phyloP scores from a whole-genome alignment of 2,329 filamentous ascomycete species.

The Hymenoscyphus linearis region DNA sequence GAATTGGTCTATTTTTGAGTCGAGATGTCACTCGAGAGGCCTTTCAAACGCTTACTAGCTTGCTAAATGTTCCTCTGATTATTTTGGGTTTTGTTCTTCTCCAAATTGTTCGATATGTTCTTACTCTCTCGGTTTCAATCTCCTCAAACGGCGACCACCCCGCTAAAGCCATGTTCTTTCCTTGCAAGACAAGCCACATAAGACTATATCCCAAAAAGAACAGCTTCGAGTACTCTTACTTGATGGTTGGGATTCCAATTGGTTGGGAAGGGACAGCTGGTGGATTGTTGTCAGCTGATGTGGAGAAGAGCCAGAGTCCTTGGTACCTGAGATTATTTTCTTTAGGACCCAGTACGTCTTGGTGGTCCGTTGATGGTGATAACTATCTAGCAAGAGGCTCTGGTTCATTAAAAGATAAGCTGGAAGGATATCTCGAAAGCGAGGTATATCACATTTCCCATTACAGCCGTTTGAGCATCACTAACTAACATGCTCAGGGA shows the following conservation, averaged over 20 bases:
- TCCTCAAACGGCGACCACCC: conserved; percentile 11
- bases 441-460: conserved; percentile 39
- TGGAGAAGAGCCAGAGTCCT: conserved; percentile 19
- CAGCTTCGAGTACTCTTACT: conserved; percentile 65
- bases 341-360: conserved; percentile 20
- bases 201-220: conserved; percentile 64
- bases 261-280: conserved; percentile 52
- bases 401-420: conserved; percentile 54
- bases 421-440: conserved; percentile 52
- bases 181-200: conserved; percentile 59
- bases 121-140: conserved; percentile 12
- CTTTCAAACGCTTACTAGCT: conserved; percentile 9
- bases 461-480: neutral
- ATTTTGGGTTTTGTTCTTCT: conserved; percentile 15
- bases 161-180: conserved; percentile 50
- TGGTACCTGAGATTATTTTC: conserved; percentile 31
- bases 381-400: conserved; percentile 57
- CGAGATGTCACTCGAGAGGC: conserved; percentile 1
- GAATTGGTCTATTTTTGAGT: neutral
- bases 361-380: conserved; percentile 54
- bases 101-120: conserved; percentile 20
- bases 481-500: conserved; percentile 38
- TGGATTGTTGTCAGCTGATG: conserved; percentile 48
- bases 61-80: conserved; percentile 11
- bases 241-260: conserved; percentile 63